These are phyloP conservation scores for Botrytis fabae DNA, from an alignment of 2,329 filamentous ascomycete species.

Conservation along the genomic window DNA sequence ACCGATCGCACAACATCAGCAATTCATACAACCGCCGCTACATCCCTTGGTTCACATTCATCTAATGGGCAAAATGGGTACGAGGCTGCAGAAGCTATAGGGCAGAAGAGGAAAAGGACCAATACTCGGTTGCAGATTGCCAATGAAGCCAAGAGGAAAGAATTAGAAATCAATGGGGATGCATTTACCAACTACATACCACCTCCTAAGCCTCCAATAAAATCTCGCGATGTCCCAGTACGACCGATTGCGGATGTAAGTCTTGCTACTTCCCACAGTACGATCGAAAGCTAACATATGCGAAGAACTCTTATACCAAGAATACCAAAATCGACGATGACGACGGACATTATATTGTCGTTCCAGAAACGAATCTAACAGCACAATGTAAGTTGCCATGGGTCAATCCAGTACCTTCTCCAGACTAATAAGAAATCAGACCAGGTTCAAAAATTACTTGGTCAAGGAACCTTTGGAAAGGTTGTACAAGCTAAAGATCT, in stretches of 20 bases:
- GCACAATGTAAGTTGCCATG: slow-evolving; percentile 72
- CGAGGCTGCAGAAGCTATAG: slow-evolving; percentile 65
- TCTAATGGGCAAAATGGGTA: slow-evolving; percentile 63
- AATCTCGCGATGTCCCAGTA: slow-evolving; percentile 76
- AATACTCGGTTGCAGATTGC: slow-evolving; percentile 75
- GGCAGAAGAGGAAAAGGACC: slow-evolving; percentile 84
- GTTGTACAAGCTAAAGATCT: slow-evolving; percentile 87
- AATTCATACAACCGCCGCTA: slow-evolving; percentile 83
- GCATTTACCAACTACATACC: slow-evolving; percentile 79
- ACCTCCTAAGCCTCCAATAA: slow-evolving; percentile 84
- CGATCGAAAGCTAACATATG: slow-evolving; percentile 24
- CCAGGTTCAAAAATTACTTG: slow-evolving; percentile 83
- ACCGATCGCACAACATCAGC: slow-evolving; percentile 81
- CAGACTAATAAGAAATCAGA: slow-evolving; percentile 53
- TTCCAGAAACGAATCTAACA: slow-evolving; percentile 81
- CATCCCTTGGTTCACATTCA: slow-evolving; percentile 71
- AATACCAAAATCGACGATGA: slow-evolving; percentile 87
- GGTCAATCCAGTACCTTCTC: background rate
- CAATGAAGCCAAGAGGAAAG: slow-evolving; percentile 77
- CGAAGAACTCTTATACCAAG: slow-evolving; percentile 48
- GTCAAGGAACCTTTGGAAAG: slow-evolving; percentile 97
- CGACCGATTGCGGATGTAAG: slow-evolving; percentile 64
- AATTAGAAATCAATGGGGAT: slow-evolving; percentile 69
- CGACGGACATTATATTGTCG: slow-evolving; percentile 94
- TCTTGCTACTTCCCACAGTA: slow-evolving; percentile 28